phyloP scores from a whole-genome alignment of 2,329 filamentous ascomycete genomes.

The Colletotrichum godetiae region DNA sequence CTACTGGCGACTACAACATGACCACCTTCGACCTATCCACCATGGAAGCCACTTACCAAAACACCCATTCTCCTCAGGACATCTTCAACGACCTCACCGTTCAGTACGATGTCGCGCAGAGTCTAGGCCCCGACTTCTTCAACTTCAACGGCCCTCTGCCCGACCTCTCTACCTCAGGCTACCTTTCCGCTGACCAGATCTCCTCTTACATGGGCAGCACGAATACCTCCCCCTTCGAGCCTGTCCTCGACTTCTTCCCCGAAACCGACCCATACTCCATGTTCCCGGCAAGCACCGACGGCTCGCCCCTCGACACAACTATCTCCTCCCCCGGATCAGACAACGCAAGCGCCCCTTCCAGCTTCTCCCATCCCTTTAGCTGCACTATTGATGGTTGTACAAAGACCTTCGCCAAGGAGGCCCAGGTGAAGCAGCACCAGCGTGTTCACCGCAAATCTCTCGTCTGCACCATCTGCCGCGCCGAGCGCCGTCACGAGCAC shows the following conservation, averaged over 20 bases:
- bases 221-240: conserved; percentile 28
- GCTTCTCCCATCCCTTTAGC: conserved; percentile 13
- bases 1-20: conserved; percentile 24
- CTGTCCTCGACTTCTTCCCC: conserved; percentile 28
- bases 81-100: conserved; percentile 23
- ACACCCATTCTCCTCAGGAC: conserved; percentile 7
- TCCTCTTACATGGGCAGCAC: conserved; percentile 30
- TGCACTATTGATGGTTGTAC: conserved; percentile 35
- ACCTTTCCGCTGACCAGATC: conserved; percentile 27
- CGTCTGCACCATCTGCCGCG: conserved; percentile 35
- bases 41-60: background rate
- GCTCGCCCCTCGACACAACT: conserved; percentile 12
- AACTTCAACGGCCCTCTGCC: conserved; percentile 28
- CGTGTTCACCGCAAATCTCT: conserved; percentile 37
- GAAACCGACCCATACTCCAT: background rate
- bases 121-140: conserved; percentile 10
- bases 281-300: conserved; percentile 6
- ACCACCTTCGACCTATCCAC: background rate
- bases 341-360: background rate
- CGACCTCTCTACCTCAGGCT: conserved; percentile 25
- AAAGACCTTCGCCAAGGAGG: conserved; percentile 37
- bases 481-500: conserved; percentile 34
- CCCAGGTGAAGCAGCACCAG: conserved; percentile 37
- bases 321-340: conserved; percentile 19
- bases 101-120: conserved; percentile 26